A percentile compares a stretch with the other conserved stretches of the same genome.
phyloP scores from a whole-genome alignment of 148 eudicot species.

The Chenopodium formosanum region DNA sequence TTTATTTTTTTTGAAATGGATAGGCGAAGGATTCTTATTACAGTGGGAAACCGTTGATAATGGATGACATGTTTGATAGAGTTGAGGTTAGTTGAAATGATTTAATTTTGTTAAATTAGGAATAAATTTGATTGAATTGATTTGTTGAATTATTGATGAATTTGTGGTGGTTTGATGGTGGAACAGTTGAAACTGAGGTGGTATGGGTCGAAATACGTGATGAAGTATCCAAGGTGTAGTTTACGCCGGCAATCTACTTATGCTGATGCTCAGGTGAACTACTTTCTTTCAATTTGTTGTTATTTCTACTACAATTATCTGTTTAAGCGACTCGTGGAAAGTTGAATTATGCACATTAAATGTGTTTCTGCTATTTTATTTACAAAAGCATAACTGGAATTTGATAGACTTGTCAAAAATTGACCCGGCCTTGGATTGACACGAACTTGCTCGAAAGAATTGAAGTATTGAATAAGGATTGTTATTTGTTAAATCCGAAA shows the following conservation, averaged over 20 bases:
- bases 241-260: slow-evolving; percentile 75
- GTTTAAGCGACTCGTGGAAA: too few species aligned
- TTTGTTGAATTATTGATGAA: background rate
- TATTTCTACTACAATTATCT: too few species aligned
- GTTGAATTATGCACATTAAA: too few species aligned
- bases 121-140: background rate
- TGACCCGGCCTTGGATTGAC: background rate
- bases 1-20: background rate
- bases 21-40: slow-evolving; percentile 92
- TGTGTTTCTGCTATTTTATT: background rate
- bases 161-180: background rate
- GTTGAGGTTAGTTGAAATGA: slow-evolving; percentile 56
- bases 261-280: slow-evolving; percentile 88
- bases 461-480: background rate
- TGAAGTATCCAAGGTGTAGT: slow-evolving; percentile 96
- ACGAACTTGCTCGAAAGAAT: background rate
- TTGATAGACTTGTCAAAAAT: background rate
- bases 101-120: too few species aligned
- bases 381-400: background rate
- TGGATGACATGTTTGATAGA: slow-evolving; percentile 97
- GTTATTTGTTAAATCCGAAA: background rate
- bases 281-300: background rate
- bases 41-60: slow-evolving; percentile 79
- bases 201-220: slow-evolving; percentile 85
- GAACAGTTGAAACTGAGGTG: slow-evolving; percentile 76